phyloP scores from a whole-genome alignment of 2,329 filamentous ascomycete genomes.

The Beauveria varroae region DNA sequence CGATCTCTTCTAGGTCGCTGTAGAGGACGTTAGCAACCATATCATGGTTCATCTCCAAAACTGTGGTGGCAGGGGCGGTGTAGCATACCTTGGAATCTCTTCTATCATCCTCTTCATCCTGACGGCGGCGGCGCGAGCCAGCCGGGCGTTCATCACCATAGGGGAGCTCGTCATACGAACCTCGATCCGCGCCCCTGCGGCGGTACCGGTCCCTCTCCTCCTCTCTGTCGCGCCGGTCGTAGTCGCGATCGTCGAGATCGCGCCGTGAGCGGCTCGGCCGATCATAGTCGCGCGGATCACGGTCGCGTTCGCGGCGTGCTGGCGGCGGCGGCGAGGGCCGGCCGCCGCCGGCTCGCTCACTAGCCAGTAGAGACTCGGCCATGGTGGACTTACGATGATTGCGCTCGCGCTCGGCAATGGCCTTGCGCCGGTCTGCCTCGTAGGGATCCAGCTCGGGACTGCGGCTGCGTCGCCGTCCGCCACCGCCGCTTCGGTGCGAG shows the following conservation, averaged over 20 bases:
- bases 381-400: slow-evolving; percentile 78
- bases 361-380: slow-evolving; percentile 53
- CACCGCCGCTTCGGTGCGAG: slow-evolving; percentile 50
- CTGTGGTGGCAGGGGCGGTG: slow-evolving; percentile 1
- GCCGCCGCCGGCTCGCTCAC: slow-evolving; percentile 5
- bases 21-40: slow-evolving; percentile 20
- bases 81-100: slow-evolving; percentile 58
- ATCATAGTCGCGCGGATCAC: slow-evolving; percentile 39
- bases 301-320: slow-evolving; percentile 28
- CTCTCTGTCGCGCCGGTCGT: slow-evolving; percentile 80
- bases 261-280: slow-evolving; percentile 48
- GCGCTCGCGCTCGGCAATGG: slow-evolving; percentile 87
- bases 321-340: slow-evolving; percentile 35
- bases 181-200: slow-evolving; percentile 68
- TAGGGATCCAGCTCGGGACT: slow-evolving; percentile 91
- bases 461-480: slow-evolving; percentile 60
- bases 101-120: slow-evolving; percentile 67
- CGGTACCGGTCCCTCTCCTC: slow-evolving; percentile 88
- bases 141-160: slow-evolving; percentile 71
- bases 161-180: slow-evolving; percentile 79
- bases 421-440: slow-evolving; percentile 89
- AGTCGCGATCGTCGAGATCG: slow-evolving; percentile 55
- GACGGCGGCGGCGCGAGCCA: slow-evolving; percentile 64
- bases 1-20: slow-evolving; percentile 53
- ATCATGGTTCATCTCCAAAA: neutral